Base-by-base conservation (phyloP, 2,329 filamentous ascomycete genomes). In the Rhexocercosporidium sp. region DNA sequence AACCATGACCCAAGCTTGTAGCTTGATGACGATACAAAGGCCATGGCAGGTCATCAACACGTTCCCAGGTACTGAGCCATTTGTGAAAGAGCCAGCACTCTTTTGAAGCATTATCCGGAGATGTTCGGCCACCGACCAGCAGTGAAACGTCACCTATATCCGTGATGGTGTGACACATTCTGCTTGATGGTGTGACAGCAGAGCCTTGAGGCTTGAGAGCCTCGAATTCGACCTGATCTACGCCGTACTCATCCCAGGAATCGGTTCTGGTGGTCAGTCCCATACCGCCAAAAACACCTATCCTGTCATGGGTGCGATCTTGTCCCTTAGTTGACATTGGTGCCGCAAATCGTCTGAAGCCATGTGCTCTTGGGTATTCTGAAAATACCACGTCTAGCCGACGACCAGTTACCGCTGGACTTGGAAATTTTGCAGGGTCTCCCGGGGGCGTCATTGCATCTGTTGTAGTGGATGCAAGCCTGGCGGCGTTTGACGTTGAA, bases 91-190 rank as follows among this genome's bases (percentile, higher is more conserved):
- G 72, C 93, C 93, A 97, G 72, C 91, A 94, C 77, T 96, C 92
- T 41, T 82, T 82, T 49, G 93, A 81, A 1, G 88, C 88, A 34
- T 84, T 85, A 14, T 88, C 83, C 4, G 94, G 94, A 8, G 93
- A 95, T n/a, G 86, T 84, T 67, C 94, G 86, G 5, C 95, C 95
- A 27, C 95, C 94, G 34, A 87, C 84, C 56, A 97, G 81, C 12
- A 97, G 79, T 67, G 84, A 85, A 25, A 79, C 78, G 39, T 82
- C 80, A 1, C 84, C 85, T 5, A 96, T 76, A 59, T 88, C 82
- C 22, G 91, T 94, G 22, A 94, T 82, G 0, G 92, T 91, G 77
- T 96, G 92, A 72, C 92, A 96, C 83, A 95, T 90, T 53, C 90
- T 80, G 59, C 77, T 77, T 3, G 78, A 71, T 25, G 85, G 85